These are phyloP conservation scores for Lecanicillium sp. DNA, from an alignment of 2,329 filamentous ascomycete genomes.

Conservation along the genomic window DNA sequence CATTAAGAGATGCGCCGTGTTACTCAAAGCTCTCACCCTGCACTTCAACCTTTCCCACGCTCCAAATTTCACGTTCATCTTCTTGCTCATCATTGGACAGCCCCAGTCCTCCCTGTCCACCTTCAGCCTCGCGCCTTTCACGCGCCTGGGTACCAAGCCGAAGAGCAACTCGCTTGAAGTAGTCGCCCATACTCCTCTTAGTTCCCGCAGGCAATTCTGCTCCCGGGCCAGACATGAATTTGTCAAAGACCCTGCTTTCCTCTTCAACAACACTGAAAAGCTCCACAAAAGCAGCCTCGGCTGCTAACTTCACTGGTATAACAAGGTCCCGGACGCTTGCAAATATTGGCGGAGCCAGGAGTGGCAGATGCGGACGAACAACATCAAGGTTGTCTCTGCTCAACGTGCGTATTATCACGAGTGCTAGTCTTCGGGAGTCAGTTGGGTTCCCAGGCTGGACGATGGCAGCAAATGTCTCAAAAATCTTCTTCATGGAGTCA, in stretches of 20 bases:
- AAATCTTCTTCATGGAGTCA: constrained; percentile 69
- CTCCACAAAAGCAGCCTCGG: constrained; percentile 87
- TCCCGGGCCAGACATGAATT: constrained; percentile 67
- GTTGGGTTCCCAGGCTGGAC: constrained; percentile 70
- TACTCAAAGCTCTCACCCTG: constrained; percentile 49
- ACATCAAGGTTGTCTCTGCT: constrained; percentile 72
- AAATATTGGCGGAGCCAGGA: constrained; percentile 80
- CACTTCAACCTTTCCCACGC: constrained; percentile 81
- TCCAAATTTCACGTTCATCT: constrained; percentile 94
- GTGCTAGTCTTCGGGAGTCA: constrained; percentile 75
- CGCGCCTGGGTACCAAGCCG: constrained; percentile 78
- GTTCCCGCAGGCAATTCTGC: constrained; percentile 59
- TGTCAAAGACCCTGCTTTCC: constrained; percentile 80
- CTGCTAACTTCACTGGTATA: constrained; percentile 91
- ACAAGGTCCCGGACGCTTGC: constrained; percentile 81
- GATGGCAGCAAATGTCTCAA: constrained; percentile 66
- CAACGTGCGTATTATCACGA: constrained; percentile 83
- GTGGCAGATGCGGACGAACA: constrained; percentile 69
- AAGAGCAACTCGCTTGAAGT: constrained; percentile 88
- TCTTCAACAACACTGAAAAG: constrained; percentile 86
- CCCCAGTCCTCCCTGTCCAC: constrained; percentile 76
- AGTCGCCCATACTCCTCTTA: constrained; percentile 89
- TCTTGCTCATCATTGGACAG: constrained; percentile 86
- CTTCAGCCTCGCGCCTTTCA: constrained; percentile 85
- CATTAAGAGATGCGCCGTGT: not conserved